Base-by-base conservation (phyloP, 106 monocot species). In the Dactylorhiza incarnata region DNA sequence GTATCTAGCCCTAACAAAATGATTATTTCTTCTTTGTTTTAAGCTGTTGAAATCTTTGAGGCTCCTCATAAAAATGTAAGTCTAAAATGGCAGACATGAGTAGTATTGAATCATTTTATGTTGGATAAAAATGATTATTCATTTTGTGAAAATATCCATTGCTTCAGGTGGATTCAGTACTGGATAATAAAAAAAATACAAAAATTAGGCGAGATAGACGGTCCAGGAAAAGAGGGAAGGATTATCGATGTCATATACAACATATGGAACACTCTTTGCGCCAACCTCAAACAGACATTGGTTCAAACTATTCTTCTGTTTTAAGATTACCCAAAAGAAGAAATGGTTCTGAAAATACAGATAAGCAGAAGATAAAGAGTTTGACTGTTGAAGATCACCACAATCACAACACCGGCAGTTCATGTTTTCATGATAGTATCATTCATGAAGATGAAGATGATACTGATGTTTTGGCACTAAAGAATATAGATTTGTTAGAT, bases 161-260 rank as follows among this genome's bases (percentile, higher is more conserved):
- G 49, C 72, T 72, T 72, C 48, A 72, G 72, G 49, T 49, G 20
- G 19, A 48, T 49, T 72, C 72, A 48, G 48, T 6, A 11, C 44
- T 72, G 47, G 49, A 72, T 49, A 48, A n/a, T 72, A 0, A 5
- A 49, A n/a, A 72, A 49, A 72, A 0, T 19, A 48, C 43, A 3
- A 72, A 72, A 22, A 72, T 4, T 5, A 48, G 72, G 49, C 49
- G 10, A 22, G 11, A 22, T 48, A 19, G 46, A 69, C 14, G 72
- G 23, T 72, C 22, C 23, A 48, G 23, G 22, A 49, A 10, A 48
- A 72, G 49, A 49, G 9, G 20, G 72, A 49, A 72, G 7, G 20
- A 22, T 9, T 0, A 10, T 20, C 72, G 7, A 19, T 20, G 49
- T 72, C 48, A 46, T 66, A 26, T 26, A 69, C 69, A 45, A 9